These are phyloP conservation scores for Plasmodium adleri DNA, from an alignment of 169 alveolate species.

Conservation along the genomic window DNA sequence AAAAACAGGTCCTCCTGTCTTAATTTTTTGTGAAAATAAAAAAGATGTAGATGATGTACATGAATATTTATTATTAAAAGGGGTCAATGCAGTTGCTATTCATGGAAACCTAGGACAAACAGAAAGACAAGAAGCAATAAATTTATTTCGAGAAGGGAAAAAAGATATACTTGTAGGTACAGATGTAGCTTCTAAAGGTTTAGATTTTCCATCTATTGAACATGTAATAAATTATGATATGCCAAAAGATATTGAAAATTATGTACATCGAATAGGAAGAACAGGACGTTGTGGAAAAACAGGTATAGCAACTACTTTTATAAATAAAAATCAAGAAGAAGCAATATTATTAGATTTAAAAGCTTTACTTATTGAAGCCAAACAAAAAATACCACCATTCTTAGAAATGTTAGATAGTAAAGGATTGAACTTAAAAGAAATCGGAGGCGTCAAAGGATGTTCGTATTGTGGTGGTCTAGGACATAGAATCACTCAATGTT, in stretches of 20 bases:
- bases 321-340: constrained; percentile 88
- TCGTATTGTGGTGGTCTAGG: constrained; percentile 95
- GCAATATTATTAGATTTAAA: constrained; percentile 89
- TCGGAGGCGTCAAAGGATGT: constrained; percentile 94
- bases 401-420: constrained; percentile 88
- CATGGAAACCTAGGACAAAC: constrained; percentile 94
- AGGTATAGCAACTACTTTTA: constrained; percentile 96
- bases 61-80: constrained; percentile 92
- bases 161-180: constrained; percentile 93
- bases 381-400: constrained; percentile 92
- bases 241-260: constrained; percentile 98
- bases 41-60: constrained; percentile 96
- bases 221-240: constrained; percentile 98
- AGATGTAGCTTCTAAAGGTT: constrained; percentile 98
- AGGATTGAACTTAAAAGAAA: constrained; percentile 85
- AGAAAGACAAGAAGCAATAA: constrained; percentile 90
- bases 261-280: constrained; percentile 99
- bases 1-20: constrained; percentile 97
- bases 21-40: constrained; percentile 95
- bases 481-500: constrained; percentile 93
- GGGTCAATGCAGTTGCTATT: constrained; percentile 92
- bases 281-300: constrained; percentile 98
- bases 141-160: constrained; percentile 86
- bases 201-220: constrained; percentile 97
- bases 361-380: constrained; percentile 93